Evolutionary conservation across 495 filamentous ascomycete species (phyloP).

Genomic region (Penicillium alfredii): DNA sequence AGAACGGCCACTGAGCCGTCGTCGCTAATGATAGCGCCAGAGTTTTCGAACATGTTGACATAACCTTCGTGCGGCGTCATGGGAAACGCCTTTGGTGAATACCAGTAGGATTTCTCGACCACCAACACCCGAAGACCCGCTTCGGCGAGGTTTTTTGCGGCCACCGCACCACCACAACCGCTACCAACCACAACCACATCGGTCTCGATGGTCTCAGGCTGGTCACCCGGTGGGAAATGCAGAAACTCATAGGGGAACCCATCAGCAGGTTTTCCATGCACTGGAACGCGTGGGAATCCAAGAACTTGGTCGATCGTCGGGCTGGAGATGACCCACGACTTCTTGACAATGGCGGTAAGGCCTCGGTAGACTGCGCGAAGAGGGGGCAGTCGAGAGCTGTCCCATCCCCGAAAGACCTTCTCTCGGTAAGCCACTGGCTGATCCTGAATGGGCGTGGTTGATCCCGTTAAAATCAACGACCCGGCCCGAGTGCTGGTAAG

Average conservation of each 20-base stretch:
- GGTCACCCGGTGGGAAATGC: slow-evolving; percentile 41
- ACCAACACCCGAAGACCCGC: slow-evolving; percentile 71
- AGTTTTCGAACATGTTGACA: slow-evolving; percentile 59
- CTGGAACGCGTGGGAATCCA: slow-evolving; percentile 56
- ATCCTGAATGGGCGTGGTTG: slow-evolving; percentile 53
- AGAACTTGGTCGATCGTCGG: slow-evolving; percentile 51
- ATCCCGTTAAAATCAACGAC: slow-evolving; percentile 61
- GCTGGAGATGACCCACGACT: slow-evolving; percentile 54
- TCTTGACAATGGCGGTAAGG: slow-evolving; percentile 49
- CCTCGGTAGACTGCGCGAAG: slow-evolving; percentile 52
- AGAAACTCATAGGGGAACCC: slow-evolving; percentile 51
- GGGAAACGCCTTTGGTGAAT: slow-evolving; percentile 63
- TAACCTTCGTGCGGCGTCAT: slow-evolving; percentile 55
- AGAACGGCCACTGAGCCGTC: slow-evolving; percentile 56
- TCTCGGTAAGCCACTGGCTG: slow-evolving; percentile 57
- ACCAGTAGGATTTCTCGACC: slow-evolving; percentile 76
- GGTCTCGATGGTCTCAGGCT: slow-evolving; percentile 56
- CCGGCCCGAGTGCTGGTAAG: slow-evolving; percentile 58
- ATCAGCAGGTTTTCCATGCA: slow-evolving; percentile 53
- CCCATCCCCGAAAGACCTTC: slow-evolving; percentile 55
- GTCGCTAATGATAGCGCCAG: slow-evolving; percentile 49
- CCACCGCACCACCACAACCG: slow-evolving; percentile 81
- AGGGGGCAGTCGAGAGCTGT: slow-evolving; percentile 49
- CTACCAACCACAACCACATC: slow-evolving; percentile 84
- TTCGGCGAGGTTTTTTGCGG: slow-evolving; percentile 73